Base-by-base conservation (phyloP, 1,139 yeast species). In the Candida glucosophila region DNA sequence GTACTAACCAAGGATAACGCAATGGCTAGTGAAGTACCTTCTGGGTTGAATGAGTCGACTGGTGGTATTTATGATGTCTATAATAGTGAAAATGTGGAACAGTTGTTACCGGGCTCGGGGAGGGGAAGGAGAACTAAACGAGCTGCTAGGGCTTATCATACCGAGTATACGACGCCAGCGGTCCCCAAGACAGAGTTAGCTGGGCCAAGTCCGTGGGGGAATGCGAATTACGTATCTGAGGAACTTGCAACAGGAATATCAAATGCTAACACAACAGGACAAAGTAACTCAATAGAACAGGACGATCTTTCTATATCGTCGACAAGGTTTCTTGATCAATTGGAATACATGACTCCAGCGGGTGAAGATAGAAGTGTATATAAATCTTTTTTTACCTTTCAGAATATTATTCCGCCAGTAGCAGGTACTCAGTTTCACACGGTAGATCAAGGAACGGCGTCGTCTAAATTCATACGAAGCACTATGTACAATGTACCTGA, bases 401-500 rank as follows among this genome's bases (percentile, higher is more conserved):
- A 76, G 43, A 76, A 81, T 40, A 75, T 81, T 3, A 68, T 72
- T 17, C 94, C 97, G 15, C 95, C 97, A 1, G 63, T 75, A 9
- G 78, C 94, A 0, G 82, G 90, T 2, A 73, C 86, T 1, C 78
- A 75, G 37, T 82, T 64, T 44, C 65, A 63, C 29, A 70, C 80
- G 3, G 58, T 72, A 12, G 97, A 90, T 46, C 94, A 86, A 45
- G 95, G 94, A 3, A 71, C 79, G 4, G 73, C 95, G 2, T 75
- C 82, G 16, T 88, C 97, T 9, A 74, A 83, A 35, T 77, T 77
- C 46, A 72, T 82, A 44, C 66, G 95, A 31, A 61, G 83, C 29
- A 64, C 95, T 3, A 73, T 86, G 85, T 83, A 86, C 52, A 77
- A 77, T 38, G 73, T 88, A 8, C 98, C 98, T 2, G 73, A 71